A percentile compares a stretch with the other conserved stretches of the same genome.
phyloP scores from a whole-genome alignment of 2,329 filamentous ascomycete species.

The Rosellinia necatrix region DNA sequence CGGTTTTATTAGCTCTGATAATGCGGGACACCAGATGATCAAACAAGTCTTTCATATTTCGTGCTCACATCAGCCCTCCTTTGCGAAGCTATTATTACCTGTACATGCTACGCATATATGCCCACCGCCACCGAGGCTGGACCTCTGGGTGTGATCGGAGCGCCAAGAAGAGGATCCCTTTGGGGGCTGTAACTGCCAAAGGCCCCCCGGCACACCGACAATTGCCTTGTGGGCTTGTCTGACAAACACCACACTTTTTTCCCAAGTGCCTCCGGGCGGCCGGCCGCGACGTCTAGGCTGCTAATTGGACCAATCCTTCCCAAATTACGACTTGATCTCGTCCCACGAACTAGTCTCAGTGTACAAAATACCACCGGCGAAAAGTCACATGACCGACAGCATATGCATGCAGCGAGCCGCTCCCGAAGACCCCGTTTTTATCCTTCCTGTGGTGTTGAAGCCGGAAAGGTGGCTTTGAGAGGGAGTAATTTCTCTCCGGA shows the following conservation, averaged over 20 bases:
- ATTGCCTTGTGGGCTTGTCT: constrained; percentile 21
- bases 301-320: constrained; percentile 9
- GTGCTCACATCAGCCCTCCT: constrained; percentile 18
- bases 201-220: constrained; percentile 21
- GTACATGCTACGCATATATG: background rate
- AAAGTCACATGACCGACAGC: constrained; percentile 36
- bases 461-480: constrained; percentile 1
- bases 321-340: constrained; percentile 1
- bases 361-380: constrained; percentile 2
- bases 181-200: background rate
- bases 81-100: background rate
- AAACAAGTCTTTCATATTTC: background rate
- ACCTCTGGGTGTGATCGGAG: background rate
- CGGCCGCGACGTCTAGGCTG: constrained; percentile 11
- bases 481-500: background rate
- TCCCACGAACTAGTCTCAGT: constrained; percentile 13
- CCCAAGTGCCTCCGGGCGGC: constrained; percentile 8
- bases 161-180: constrained; percentile 18
- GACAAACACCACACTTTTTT: constrained; percentile 7
- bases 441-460: constrained; percentile 21
- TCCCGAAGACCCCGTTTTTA: constrained; percentile 38
- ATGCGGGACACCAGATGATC: background rate
- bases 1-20: background rate
- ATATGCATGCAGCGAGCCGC: constrained; percentile 42
- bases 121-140: background rate